Evolutionary conservation across 2,329 filamentous ascomycete genomes (phyloP), one percentile per base, ranked within the genome.

Genomic region (Coniosporium tulheliwenetii): DNA sequence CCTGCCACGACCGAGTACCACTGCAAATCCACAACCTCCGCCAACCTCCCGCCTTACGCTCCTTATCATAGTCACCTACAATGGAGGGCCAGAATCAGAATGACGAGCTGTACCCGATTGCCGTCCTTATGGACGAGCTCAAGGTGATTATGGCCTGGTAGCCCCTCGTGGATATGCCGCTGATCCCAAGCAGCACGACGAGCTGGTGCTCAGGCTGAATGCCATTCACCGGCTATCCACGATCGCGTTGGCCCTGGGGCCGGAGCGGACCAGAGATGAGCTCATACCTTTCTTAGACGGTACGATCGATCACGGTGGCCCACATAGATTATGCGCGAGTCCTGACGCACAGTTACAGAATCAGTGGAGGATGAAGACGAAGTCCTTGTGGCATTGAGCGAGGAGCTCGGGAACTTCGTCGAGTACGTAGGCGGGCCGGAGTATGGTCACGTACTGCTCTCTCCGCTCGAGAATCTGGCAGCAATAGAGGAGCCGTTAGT

Each of bases 81-180:
- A 96, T 96, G 89, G 85, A 95, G 69, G 81, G 81, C 67, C 75
- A 80, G 64, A 84, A 81, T 67, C 79, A 89, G 71, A 93, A 81
- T 65, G 91, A 98, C 69, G 93, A 96, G 79, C 86, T 98, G 58
- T 98, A 96, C 67, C 91, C 91, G 63, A 98, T 98, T 72, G 91
- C 93, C 60, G 91, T 98, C 53, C 80, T 98, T 66, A 98, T 98
- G 67, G 91, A 98, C 66, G 91, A 98, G 77, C 75, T 98, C 59
- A 98, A 95, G 85, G 87, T 94, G 76, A 56, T 64, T 56, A 50
- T 26, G 7, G 19, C 19, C 19, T 26, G 19, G 19, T 26, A 39
- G 12, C 36, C 15, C 13, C 10, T 12, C 14, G 15, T 10, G 10
- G 34, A 31, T 26, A 19, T 38, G 36, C 19, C 19, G 40, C 43